Evolutionary conservation across 2,329 filamentous ascomycete genomes (phyloP).

Genomic region (Hirsutella rhossiliensis): DNA sequence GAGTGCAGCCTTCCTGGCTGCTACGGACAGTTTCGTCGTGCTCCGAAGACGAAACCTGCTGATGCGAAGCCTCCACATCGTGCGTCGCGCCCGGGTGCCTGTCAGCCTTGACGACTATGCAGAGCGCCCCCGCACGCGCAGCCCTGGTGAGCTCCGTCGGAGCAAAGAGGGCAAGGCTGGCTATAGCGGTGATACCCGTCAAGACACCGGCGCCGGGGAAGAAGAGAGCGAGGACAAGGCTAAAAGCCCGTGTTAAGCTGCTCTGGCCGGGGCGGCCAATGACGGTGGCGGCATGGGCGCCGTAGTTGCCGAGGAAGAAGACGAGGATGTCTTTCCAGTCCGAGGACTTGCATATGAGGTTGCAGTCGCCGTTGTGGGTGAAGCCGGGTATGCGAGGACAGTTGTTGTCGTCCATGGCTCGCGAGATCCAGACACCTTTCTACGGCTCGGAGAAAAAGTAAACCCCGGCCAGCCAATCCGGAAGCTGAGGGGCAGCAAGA

Average conservation of each 20-base stretch:
- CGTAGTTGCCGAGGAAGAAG: conserved; percentile 5
- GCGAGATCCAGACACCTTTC: no score
- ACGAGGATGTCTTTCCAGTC: conserved; percentile 1
- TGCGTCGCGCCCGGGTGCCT: not conserved
- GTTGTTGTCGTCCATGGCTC: conserved; percentile 1
- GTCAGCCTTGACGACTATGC: conserved; percentile 1
- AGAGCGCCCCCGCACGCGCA: conserved; percentile 3
- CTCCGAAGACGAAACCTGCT: not conserved
- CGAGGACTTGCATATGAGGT: conserved; percentile 3
- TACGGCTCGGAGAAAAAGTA: not conserved
- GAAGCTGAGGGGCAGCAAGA: no score
- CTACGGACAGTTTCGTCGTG: not conserved
- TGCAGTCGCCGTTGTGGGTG: conserved; percentile 5
- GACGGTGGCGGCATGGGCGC: conserved; percentile 2
- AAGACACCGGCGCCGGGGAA: conserved; percentile 3
- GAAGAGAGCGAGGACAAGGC: conserved; percentile 1
- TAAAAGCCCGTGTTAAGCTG: not conserved
- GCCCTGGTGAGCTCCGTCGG: conserved; percentile 3
- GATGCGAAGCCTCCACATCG: not conserved
- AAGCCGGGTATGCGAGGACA: conserved; percentile 2
- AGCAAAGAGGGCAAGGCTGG: conserved; percentile 5
- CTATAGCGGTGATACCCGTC: conserved; percentile 2
- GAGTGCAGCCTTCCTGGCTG: no score
- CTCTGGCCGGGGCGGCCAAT: conserved; percentile 3
- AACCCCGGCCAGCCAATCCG: no score